phyloP scores from a whole-genome alignment of 1,139 yeast species.

The Yamadazyma songkhlaensis region DNA sequence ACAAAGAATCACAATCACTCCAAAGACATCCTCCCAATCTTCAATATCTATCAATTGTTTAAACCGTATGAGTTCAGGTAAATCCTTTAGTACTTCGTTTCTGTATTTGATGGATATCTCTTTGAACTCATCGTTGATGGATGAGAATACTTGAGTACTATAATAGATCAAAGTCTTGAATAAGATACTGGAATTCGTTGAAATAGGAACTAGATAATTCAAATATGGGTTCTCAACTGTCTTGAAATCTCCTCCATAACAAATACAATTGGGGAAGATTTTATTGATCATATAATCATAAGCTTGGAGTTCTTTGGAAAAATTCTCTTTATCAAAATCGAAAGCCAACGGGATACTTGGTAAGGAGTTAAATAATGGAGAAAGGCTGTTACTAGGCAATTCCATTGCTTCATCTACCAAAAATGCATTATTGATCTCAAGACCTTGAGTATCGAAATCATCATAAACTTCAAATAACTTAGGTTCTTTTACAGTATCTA shows the following conservation, averaged over 20 bases:
- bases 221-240: constrained; percentile 27
- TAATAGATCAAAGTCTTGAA: constrained; percentile 31
- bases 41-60: constrained; percentile 17
- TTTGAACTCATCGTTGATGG: constrained; percentile 22
- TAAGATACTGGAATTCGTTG: constrained; percentile 24
- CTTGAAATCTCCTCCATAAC: constrained; percentile 18
- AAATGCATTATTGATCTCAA: too few species aligned
- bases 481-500: background rate
- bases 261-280: constrained; percentile 35
- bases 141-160: constrained; percentile 29
- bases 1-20: constrained; percentile 34
- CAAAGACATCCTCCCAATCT: constrained; percentile 37
- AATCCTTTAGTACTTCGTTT: constrained; percentile 21
- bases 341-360: constrained; percentile 7
- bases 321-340: constrained; percentile 4
- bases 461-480: background rate
- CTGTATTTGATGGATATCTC: constrained; percentile 22
- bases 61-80: constrained; percentile 24
- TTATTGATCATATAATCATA: constrained; percentile 26
- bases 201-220: constrained; percentile 31
- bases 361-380: background rate
- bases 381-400: background rate
- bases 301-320: constrained; percentile 18
- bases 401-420: background rate
- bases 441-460: background rate